These are phyloP conservation scores for Hemisphaericaspora nanyangensis DNA, from an alignment of 805 yeast species.

Conservation along the genomic window DNA sequence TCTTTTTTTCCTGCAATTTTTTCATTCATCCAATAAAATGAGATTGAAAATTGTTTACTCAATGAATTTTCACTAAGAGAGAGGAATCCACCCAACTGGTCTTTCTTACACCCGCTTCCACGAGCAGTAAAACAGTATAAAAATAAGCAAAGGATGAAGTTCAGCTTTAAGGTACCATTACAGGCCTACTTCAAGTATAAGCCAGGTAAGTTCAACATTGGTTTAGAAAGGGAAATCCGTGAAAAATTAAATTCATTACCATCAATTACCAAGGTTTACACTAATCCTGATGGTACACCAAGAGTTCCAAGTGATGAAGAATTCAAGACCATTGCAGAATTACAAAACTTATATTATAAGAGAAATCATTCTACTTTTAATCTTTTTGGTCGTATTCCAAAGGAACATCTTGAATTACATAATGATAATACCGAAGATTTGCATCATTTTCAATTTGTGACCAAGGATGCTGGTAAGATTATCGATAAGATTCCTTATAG, in stretches of 20 bases:
- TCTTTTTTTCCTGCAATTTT: conserved; percentile 4
- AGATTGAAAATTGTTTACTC: conserved; percentile 13
- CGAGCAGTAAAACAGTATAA: too few species aligned
- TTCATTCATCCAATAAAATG: conserved; percentile 20
- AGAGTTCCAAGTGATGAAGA: conserved; percentile 68
- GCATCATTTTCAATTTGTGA: conserved; percentile 47
- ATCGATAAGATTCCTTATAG: conserved; percentile 82
- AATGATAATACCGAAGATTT: conserved; percentile 61
- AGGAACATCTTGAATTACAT: conserved; percentile 52
- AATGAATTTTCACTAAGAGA: too few species aligned
- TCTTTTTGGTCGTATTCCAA: conserved; percentile 45
- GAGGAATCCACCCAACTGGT: too few species aligned
- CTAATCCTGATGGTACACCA: conserved; percentile 72
- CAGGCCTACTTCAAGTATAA: conserved; percentile 32
- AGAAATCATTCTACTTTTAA: conserved; percentile 54
- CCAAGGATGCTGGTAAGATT: conserved; percentile 53
- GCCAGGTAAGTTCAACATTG: conserved; percentile 40
- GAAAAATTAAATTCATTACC: conserved; percentile 59
- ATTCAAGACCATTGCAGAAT: conserved; percentile 66
- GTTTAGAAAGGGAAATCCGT: conserved; percentile 60
- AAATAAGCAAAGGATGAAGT: too few species aligned
- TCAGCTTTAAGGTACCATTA: conserved; percentile 40
- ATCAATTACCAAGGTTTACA: conserved; percentile 60
- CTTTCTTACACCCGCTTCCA: too few species aligned
- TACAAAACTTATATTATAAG: conserved; percentile 56